A percentile compares a stretch with the other conserved stretches of the same genome.
These are phyloP conservation scores for Zelopaecilomyces penicillatus DNA, from an alignment of 2,329 filamentous ascomycete species.

Conservation along the genomic window DNA sequence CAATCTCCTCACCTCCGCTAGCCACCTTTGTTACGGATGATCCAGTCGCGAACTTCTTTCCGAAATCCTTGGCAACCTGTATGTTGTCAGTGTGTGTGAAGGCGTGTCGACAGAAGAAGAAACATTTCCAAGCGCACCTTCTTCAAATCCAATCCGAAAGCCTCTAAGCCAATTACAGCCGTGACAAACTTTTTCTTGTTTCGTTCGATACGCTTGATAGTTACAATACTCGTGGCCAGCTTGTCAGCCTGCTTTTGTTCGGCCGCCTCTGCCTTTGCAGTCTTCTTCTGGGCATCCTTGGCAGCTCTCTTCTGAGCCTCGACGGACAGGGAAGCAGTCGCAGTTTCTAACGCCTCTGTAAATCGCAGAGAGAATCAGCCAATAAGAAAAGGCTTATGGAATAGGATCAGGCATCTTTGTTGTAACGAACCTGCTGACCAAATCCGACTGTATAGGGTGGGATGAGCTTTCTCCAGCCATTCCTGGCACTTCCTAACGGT, in stretches of 20 bases:
- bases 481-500: conserved; percentile 96
- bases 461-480: conserved; percentile 75
- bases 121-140: conserved; percentile 45
- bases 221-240: conserved; percentile 72
- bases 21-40: conserved; percentile 84
- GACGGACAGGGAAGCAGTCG: conserved; percentile 76
- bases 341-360: conserved; percentile 70
- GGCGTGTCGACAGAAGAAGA: neutral
- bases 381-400: neutral
- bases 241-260: conserved; percentile 78
- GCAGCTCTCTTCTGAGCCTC: conserved; percentile 90
- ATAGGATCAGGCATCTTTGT: neutral
- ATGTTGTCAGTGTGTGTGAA: neutral
- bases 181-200: conserved; percentile 98
- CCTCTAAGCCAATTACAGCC: conserved; percentile 80
- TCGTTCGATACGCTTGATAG: conserved; percentile 93
- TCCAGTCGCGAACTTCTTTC: conserved; percentile 97
- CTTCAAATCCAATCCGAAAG: conserved; percentile 86
- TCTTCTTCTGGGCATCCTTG: conserved; percentile 95
- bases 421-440: conserved; percentile 69
- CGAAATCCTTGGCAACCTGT: conserved; percentile 80
- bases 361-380: neutral
- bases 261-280: conserved; percentile 81
- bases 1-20: conserved; percentile 87
- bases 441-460: conserved; percentile 65